phyloP scores from a whole-genome alignment of 208 protist genomes.

The Naegleria lovaniensis region DNA sequence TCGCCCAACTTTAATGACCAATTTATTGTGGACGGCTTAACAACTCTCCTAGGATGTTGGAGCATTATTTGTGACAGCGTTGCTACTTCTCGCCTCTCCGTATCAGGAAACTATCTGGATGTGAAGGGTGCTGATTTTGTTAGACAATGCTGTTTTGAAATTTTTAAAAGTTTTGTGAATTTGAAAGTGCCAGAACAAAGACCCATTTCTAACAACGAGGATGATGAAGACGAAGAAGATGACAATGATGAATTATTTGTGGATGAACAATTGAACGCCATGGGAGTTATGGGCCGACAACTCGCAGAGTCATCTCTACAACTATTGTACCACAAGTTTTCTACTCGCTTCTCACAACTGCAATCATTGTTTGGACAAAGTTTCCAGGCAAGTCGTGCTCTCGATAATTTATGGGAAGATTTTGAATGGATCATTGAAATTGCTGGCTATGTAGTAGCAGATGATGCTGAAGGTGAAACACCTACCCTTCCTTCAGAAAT shows the following conservation, averaged over 20 bases:
- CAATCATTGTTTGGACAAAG: background rate
- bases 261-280: background rate
- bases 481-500: background rate
- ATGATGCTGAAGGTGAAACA: slow-evolving; percentile 5
- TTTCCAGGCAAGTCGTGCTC: background rate
- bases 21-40: background rate
- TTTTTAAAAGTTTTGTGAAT: background rate
- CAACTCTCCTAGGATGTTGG: background rate
- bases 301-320: background rate
- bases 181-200: background rate
- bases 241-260: background rate
- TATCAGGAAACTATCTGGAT: background rate
- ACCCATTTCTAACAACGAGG: background rate
- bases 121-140: background rate
- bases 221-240: background rate
- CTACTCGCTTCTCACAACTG: background rate
- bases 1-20: background rate
- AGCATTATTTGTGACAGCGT: background rate
- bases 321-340: background rate
- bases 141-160: background rate
- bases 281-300: background rate
- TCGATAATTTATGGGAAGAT: background rate
- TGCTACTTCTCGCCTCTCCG: background rate
- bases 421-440: slow-evolving; percentile 20
- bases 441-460: background rate